These are phyloP conservation scores for Suhomyces coccinellae DNA, from an alignment of 1,139 yeast genomes.

Conservation along the genomic window DNA sequence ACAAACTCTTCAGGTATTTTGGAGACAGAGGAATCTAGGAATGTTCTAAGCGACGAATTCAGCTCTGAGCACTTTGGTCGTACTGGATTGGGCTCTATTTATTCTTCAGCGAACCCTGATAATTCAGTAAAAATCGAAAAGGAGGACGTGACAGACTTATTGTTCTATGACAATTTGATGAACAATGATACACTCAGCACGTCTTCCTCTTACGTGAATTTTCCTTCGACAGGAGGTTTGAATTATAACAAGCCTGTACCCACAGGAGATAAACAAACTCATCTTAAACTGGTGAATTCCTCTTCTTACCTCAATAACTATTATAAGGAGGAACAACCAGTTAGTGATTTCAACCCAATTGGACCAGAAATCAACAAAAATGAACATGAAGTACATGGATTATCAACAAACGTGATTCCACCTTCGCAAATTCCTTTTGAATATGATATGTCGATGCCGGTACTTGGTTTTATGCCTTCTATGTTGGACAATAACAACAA, in stretches of 20 bases:
- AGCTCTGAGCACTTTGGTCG: conserved; percentile 19
- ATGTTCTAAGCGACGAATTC: conserved; percentile 11
- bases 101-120: conserved; percentile 11
- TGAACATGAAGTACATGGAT: background rate
- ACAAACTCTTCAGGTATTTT: conserved; percentile 8
- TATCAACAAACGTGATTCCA: conserved; percentile 13
- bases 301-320: conserved; percentile 13
- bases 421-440: conserved; percentile 16
- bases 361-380: background rate
- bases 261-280: conserved; percentile 4
- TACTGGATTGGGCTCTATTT: conserved; percentile 17
- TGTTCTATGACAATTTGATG: conserved; percentile 12
- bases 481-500: conserved; percentile 5
- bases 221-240: conserved; percentile 4
- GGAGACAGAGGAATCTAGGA: conserved; percentile 8
- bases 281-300: conserved; percentile 1
- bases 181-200: conserved; percentile 12
- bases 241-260: conserved; percentile 1
- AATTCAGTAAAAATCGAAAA: conserved; percentile 3
- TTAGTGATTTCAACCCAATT: conserved; percentile 1
- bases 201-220: conserved; percentile 15
- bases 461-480: conserved; percentile 14
- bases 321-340: background rate
- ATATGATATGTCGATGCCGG: conserved; percentile 17
- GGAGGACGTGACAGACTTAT: conserved; percentile 11